A percentile compares a stretch with the other conserved stretches of the same genome.
phyloP scores from a whole-genome alignment of 352 stramenopile species.

The Thraustotheca clavata region DNA sequence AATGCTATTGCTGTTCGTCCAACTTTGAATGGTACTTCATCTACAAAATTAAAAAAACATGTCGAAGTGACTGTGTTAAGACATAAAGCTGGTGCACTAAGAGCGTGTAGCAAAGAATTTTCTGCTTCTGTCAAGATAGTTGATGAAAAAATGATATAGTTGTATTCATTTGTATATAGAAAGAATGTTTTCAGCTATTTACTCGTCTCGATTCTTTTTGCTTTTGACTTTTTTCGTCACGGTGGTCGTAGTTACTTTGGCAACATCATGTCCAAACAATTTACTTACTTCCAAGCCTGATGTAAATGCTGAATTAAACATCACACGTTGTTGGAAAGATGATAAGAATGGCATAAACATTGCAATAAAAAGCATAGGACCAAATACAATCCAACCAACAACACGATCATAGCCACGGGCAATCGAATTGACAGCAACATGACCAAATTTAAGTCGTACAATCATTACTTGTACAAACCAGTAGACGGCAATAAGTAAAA shows the following conservation, averaged over 20 bases:
- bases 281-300: slow-evolving; percentile 81
- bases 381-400: slow-evolving; percentile 33
- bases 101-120: background rate
- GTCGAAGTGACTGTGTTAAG: background rate
- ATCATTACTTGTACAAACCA: slow-evolving; percentile 34
- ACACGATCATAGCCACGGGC: slow-evolving; percentile 26
- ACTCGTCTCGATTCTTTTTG: slow-evolving; percentile 25
- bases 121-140: background rate
- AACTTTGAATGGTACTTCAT: background rate
- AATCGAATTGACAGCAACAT: slow-evolving; percentile 26
- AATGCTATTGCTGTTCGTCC: background rate
- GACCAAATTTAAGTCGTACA: slow-evolving; percentile 24
- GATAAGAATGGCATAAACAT: slow-evolving; percentile 85
- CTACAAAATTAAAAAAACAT: background rate
- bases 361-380: slow-evolving; percentile 71
- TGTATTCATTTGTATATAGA: background rate
- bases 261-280: slow-evolving; percentile 31
- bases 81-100: background rate
- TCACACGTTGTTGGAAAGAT: slow-evolving; percentile 79
- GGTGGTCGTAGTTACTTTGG: slow-evolving; percentile 24
- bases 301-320: slow-evolving; percentile 86
- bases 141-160: background rate
- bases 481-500: slow-evolving; percentile 25
- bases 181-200: background rate
- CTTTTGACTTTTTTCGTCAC: slow-evolving; percentile 30